Evolutionary conservation across 208 protist species (phyloP).

Genomic region (Leishmania turanica): DNA sequence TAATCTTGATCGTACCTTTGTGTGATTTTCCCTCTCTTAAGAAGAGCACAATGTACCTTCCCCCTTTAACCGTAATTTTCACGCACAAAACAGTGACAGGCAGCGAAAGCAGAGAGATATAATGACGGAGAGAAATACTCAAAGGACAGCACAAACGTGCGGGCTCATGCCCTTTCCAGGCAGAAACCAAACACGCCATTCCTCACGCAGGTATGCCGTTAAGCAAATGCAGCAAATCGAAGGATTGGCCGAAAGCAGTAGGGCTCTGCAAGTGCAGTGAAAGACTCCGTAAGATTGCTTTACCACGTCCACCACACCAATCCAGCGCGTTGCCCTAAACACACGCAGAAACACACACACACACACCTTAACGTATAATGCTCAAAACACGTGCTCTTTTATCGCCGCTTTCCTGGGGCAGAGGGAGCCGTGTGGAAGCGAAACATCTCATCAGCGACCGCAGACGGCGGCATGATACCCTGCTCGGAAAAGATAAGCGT

Average conservation of each 20-base stretch:
- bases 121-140: not conserved
- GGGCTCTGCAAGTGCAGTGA: not conserved
- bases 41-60: not conserved
- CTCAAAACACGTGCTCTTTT: not conserved
- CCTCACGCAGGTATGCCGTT: not conserved
- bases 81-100: not conserved
- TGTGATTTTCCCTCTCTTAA: not conserved
- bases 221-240: not conserved
- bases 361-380: not conserved
- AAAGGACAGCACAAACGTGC: not conserved
- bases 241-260: not conserved
- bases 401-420: conserved; percentile 62
- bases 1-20: not conserved
- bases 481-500: conserved; percentile 99
- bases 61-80: not conserved
- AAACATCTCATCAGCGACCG: conserved; percentile 99
- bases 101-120: not conserved
- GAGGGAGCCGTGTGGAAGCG: conserved; percentile 77
- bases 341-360: not conserved
- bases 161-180: not conserved
- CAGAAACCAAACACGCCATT: not conserved
- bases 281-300: not conserved
- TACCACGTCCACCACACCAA: not conserved
- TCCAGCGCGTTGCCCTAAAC: no score
- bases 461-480: conserved; percentile 98